A percentile compares a stretch with the other conserved stretches of the same genome.
These are phyloP conservation scores for Magnolia sinica DNA, from an alignment of 164 flowering plant species.

Conservation along the genomic window DNA sequence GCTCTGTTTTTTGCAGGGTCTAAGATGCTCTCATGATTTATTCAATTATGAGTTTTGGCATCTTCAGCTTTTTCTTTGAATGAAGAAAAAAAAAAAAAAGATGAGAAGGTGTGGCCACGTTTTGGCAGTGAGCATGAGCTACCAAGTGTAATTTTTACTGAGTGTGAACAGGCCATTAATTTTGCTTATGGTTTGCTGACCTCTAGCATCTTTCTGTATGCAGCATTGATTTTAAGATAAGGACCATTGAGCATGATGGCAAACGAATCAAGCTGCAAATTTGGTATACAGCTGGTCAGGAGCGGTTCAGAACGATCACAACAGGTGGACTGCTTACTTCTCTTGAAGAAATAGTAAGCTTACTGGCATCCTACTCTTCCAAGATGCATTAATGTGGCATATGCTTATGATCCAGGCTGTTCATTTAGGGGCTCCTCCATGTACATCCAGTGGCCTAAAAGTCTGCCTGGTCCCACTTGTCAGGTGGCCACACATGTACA, in stretches of 20 bases:
- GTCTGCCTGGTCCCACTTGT: not conserved
- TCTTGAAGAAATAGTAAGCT: not conserved
- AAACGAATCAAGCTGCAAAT: constrained; percentile 83
- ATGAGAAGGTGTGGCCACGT: not conserved
- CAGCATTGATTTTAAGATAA: constrained; percentile 87
- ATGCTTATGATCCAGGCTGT: not conserved
- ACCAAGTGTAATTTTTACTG: not conserved
- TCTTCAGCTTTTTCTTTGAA: too few species aligned
- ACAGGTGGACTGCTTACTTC: constrained; percentile 43
- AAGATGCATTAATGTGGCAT: not conserved
- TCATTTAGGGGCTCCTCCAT: not conserved
- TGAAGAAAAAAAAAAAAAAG: not conserved
- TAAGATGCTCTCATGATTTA: too few species aligned
- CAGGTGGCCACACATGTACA: not conserved
- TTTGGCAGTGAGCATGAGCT: not conserved
- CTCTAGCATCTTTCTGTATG: constrained; percentile 7
- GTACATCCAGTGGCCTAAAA: not conserved
- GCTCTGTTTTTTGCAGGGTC: too few species aligned
- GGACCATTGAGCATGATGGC: constrained; percentile 83
- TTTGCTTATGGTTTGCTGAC: not conserved
- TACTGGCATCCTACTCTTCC: not conserved
- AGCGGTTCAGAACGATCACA: constrained; percentile 79
- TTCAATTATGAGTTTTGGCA: too few species aligned
- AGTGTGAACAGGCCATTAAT: not conserved
- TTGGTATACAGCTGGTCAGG: constrained; percentile 99